These are phyloP conservation scores for Elsinoe fawcettii DNA, from an alignment of 2,329 filamentous ascomycete genomes.

Conservation along the genomic window DNA sequence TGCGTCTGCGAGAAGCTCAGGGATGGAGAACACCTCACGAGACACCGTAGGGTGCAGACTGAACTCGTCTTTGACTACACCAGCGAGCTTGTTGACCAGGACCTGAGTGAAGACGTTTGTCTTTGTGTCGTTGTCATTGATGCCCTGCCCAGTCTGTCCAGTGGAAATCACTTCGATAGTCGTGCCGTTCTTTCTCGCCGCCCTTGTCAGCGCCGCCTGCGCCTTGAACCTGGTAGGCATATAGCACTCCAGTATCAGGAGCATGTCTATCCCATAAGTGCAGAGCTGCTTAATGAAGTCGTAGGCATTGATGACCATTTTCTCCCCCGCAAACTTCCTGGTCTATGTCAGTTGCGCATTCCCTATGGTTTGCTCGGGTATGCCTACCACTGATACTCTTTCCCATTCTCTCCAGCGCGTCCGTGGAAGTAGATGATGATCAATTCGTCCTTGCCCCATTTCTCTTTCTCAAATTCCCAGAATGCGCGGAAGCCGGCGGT, in stretches of 20 bases:
- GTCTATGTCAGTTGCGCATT: neutral
- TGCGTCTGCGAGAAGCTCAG: no score
- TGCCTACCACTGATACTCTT: constrained; percentile 8
- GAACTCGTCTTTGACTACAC: neutral
- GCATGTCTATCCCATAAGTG: neutral
- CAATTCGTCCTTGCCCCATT: neutral
- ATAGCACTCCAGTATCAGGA: constrained; percentile 13
- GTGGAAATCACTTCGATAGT: constrained; percentile 5
- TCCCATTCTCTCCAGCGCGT: constrained; percentile 1
- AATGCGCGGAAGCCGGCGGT: no score
- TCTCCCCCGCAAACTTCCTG: neutral
- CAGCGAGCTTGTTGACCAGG: neutral
- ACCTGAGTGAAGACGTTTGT: constrained; percentile 1
- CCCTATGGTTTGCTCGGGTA: no score
- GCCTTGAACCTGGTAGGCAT: neutral
- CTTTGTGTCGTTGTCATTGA: neutral
- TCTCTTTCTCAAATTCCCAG: neutral
- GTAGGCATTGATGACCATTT: neutral
- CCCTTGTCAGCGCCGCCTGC: no score
- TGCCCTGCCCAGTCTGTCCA: constrained; percentile 4
- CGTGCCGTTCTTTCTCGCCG: no score
- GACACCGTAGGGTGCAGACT: no score
- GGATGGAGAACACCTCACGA: no score
- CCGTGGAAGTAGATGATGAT: constrained; percentile 14
- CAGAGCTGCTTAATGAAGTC: constrained; percentile 5